phyloP scores from a whole-genome alignment of 768 basidiomycete species.

The Tylopilus felleus region DNA sequence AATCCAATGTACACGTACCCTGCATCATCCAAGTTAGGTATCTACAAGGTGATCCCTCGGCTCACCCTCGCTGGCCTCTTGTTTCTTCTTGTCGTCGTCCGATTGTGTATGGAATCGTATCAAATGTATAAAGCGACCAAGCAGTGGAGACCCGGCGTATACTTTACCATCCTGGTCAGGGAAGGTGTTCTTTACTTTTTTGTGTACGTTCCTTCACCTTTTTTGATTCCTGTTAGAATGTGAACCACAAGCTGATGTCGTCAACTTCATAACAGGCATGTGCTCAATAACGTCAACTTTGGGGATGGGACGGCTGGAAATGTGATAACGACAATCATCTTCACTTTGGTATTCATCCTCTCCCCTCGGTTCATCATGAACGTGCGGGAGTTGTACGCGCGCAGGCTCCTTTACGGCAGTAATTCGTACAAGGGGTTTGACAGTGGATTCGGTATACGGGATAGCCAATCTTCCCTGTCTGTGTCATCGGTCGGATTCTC shows the following conservation, averaged over 20 bases:
- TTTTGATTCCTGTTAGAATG: background rate
- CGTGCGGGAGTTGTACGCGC: background rate
- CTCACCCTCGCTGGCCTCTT: conserved; percentile 2
- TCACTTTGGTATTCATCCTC: background rate
- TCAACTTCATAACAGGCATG: conserved; percentile 4
- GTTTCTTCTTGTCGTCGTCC: background rate
- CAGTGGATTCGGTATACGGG: conserved; percentile 13
- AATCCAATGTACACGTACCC: background rate
- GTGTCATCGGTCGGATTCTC: background rate
- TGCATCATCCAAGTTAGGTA: background rate
- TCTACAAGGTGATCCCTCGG: conserved; percentile 13
- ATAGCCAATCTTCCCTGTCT: background rate
- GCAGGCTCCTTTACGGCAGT: background rate
- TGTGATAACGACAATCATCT: background rate
- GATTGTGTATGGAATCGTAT: background rate
- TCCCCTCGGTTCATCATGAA: background rate
- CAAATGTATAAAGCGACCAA: background rate
- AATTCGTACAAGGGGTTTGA: background rate
- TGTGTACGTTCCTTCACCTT: background rate
- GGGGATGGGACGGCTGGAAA: background rate
- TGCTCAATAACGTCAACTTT: conserved; percentile 14
- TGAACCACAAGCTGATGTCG: background rate
- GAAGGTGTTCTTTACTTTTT: background rate
- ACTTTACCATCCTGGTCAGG: background rate
- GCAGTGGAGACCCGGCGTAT: background rate